phyloP scores from a whole-genome alignment of 208 protist genomes.

The Wallacemonas collosoma region DNA sequence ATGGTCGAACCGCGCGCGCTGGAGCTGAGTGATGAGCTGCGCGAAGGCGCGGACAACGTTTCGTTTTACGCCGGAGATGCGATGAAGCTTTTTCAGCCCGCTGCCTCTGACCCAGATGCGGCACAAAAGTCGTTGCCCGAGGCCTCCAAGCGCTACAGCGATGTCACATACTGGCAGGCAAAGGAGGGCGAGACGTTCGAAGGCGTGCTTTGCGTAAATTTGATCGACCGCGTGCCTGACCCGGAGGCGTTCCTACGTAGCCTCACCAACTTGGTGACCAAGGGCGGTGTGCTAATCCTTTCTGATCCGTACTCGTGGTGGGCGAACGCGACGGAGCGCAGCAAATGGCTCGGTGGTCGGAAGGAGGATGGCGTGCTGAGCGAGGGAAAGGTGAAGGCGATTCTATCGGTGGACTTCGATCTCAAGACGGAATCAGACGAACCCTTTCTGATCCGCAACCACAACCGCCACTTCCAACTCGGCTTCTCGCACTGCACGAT shows the following conservation, averaged over 20 bases:
- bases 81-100: slow-evolving; percentile 47
- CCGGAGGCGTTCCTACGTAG: slow-evolving; percentile 60
- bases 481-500: slow-evolving; percentile 85
- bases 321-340: slow-evolving; percentile 57
- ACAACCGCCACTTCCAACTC: slow-evolving; percentile 86
- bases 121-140: slow-evolving; percentile 10
- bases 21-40: slow-evolving; percentile 20
- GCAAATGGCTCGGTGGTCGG: slow-evolving; percentile 77
- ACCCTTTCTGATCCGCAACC: slow-evolving; percentile 90
- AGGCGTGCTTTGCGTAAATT: slow-evolving; percentile 74
- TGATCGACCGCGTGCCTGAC: slow-evolving; percentile 83
- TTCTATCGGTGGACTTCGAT: slow-evolving; percentile 68
- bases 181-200: slow-evolving; percentile 67
- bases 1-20: slow-evolving; percentile 42
- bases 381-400: slow-evolving; percentile 66
- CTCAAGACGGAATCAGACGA: slow-evolving; percentile 75
- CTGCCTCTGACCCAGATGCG: slow-evolving; percentile 18
- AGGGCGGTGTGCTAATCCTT: slow-evolving; percentile 76
- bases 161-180: slow-evolving; percentile 59
- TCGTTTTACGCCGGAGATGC: slow-evolving; percentile 67
- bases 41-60: slow-evolving; percentile 42
- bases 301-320: slow-evolving; percentile 88
- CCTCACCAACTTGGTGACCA: slow-evolving; percentile 41
- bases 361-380: slow-evolving; percentile 38
- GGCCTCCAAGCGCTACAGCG: slow-evolving; percentile 32